Evolutionary conservation across 1,284 basidiomycete genomes (phyloP), one percentile per base, ranked within the genome.

Genomic region (Trichosporon sp.): DNA sequence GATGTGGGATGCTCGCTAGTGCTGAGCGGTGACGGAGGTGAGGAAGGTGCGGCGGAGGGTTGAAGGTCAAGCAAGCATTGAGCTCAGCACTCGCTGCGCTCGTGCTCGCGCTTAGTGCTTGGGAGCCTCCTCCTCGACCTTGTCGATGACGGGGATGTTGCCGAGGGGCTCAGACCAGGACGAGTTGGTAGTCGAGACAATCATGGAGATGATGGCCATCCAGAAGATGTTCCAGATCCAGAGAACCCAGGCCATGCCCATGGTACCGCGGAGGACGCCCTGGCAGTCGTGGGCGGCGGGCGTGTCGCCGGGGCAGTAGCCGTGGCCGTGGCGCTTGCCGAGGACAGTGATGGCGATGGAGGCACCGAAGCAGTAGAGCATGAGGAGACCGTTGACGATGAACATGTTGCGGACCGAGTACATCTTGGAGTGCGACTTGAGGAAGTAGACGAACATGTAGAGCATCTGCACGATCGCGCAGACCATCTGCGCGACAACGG

Each of bases 401-500:
- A 74, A 61, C 16, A 77, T 74, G 68, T 68, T 75, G 35, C 59
- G 67, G 26, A 76, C 76, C 26, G 69, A 68, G 67, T 69, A 75
- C 32, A 76, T 21, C 43, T 21, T 59, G 21, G 71, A 72, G 61
- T 73, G 74, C n/a, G 63, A 21, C 6, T 26, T 37, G 54, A 72
- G 26, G 65, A 78, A 67, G 68, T 78, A 74, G 43, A 16, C 54
- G 19, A 76, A 21, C 38, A 64, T 37, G 61, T 68, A 78, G 32
- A 77, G 10, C 40, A 73, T 66, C 68, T 79, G 76, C 10, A 77
- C 67, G 71, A 77, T 71, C 40, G 73, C 68, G 11, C 65, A 69
- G 37, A 77, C 75, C 35, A 79, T 70, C 32, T 77, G 63, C n/a
- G 79, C 75, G 16, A 78, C 74, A 43, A 77, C 75, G 7, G 77